These are phyloP conservation scores for Pavlovales sp. DNA, from an alignment of 208 protist genomes.

Conservation along the genomic window DNA sequence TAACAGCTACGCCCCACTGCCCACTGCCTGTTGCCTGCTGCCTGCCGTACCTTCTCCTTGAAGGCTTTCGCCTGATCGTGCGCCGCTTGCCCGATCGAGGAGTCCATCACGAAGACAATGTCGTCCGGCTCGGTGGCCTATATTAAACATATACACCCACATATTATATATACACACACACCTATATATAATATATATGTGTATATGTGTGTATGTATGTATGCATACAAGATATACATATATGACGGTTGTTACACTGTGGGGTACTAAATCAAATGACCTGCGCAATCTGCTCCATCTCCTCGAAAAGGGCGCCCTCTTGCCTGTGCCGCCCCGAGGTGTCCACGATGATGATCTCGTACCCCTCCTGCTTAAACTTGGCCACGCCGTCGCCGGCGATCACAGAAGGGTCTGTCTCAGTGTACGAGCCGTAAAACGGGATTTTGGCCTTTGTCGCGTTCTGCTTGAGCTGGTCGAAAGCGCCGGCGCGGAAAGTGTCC, in stretches of 20 bases:
- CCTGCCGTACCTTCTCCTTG: no score
- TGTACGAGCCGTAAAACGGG: conserved; percentile 89
- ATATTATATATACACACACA: no score
- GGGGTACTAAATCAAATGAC: no score
- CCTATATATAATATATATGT: no score
- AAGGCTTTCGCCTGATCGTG: conserved; percentile 81
- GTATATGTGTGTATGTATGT: no score
- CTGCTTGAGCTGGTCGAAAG: conserved; percentile 73
- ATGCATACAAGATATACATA: no score
- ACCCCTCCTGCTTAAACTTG: conserved; percentile 85
- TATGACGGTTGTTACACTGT: no score
- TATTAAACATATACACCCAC: conserved; percentile 3
- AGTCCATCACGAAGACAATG: conserved; percentile 62
- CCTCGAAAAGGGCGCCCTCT: conserved; percentile 94
- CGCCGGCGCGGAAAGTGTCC: conserved; percentile 92
- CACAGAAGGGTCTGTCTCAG: conserved; percentile 89
- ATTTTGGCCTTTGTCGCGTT: conserved; percentile 98
- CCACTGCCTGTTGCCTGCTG: no score
- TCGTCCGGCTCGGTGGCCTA: conserved; percentile 44
- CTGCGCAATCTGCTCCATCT: conserved; percentile 89
- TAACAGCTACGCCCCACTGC: no score
- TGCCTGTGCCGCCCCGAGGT: conserved; percentile 97
- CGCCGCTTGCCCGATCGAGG: conserved; percentile 79
- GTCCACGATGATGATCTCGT: conserved; percentile 98
- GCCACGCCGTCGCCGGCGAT: conserved; percentile 91